These are phyloP conservation scores for Dipodascus albidus DNA, from an alignment of 805 yeast genomes.

Conservation along the genomic window DNA sequence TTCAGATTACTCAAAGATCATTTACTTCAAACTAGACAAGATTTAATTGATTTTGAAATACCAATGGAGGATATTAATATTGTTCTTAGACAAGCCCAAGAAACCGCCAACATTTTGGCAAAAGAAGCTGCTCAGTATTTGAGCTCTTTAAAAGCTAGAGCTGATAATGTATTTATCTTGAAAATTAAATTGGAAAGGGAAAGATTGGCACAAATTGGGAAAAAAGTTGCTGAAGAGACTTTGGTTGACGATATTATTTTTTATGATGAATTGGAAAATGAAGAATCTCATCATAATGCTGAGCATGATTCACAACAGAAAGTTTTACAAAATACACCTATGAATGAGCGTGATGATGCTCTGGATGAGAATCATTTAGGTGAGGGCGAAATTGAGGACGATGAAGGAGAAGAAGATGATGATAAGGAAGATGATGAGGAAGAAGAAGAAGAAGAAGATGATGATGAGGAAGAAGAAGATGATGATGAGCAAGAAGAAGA, in stretches of 20 bases:
- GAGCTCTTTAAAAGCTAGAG: slow-evolving; percentile 14
- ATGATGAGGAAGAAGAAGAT: slow-evolving; percentile 1
- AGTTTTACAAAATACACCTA: not conserved
- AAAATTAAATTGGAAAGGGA: slow-evolving; percentile 4
- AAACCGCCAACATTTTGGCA: slow-evolving; percentile 31
- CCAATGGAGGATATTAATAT: slow-evolving; percentile 30
- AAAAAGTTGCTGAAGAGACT: slow-evolving; percentile 16
- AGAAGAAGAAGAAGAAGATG: not conserved
- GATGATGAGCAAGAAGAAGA: slow-evolving; percentile 6
- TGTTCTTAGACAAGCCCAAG: slow-evolving; percentile 31
- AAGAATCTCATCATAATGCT: slow-evolving; percentile 4
- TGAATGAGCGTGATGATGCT: not conserved
- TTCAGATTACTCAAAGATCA: slow-evolving; percentile 33
- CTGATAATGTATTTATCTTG: slow-evolving; percentile 16
- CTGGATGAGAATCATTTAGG: not conserved
- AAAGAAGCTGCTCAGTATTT: slow-evolving; percentile 34
- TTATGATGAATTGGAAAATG: slow-evolving; percentile 18
- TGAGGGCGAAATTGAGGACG: not conserved
- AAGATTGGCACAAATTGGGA: slow-evolving; percentile 11
- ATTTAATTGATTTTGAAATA: slow-evolving; percentile 27
- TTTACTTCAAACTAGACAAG: slow-evolving; percentile 31
- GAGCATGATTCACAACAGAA: not conserved
- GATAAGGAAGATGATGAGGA: slow-evolving; percentile 2
- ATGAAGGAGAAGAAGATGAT: slow-evolving; percentile 3
- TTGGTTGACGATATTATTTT: slow-evolving; percentile 16